Conservation (phyloP, 306 rosid genomes). For the Vigna unguiculata region DNA sequence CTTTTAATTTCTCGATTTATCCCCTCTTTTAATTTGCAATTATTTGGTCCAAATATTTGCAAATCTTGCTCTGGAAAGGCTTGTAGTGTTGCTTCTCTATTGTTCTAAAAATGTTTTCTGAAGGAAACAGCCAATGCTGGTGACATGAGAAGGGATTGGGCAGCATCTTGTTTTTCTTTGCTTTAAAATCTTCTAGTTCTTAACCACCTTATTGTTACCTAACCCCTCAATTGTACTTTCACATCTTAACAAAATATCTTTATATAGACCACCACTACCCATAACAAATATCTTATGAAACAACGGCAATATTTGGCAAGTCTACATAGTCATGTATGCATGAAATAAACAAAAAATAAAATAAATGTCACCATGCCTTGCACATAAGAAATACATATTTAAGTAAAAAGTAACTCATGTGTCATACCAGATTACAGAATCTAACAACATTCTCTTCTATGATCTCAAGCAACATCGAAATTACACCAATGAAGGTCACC, state of each 20-base stretch:
- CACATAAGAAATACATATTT: not conserved
- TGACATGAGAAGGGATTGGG: not conserved
- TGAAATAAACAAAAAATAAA: constrained; percentile 10
- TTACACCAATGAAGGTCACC: constrained; percentile 1
- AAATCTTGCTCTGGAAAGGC: constrained; percentile 13
- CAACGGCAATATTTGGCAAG: not conserved
- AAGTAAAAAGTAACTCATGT: constrained; percentile 16
- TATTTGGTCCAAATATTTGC: constrained; percentile 21
- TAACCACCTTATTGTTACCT: not conserved
- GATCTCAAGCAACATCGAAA: constrained; percentile 2
- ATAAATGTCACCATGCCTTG: constrained; percentile 7
- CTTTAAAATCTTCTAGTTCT: not conserved
- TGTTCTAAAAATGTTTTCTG: not conserved
- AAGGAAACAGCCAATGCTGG: not conserved
- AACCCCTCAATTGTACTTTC: not conserved
- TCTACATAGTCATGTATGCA: constrained; percentile 17
- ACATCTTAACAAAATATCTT: not conserved
- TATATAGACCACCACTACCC: not conserved
- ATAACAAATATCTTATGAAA: constrained; percentile 9
- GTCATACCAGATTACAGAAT: constrained; percentile 17
- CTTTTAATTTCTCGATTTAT: constrained; percentile 12
- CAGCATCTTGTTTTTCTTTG: not conserved
- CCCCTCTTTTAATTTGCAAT: constrained; percentile 14
- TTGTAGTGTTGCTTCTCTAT: not conserved
- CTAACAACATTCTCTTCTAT: constrained; percentile 22